Conservation (phyloP, 805 yeast species). For the Pichia sporocuriosa region DNA sequence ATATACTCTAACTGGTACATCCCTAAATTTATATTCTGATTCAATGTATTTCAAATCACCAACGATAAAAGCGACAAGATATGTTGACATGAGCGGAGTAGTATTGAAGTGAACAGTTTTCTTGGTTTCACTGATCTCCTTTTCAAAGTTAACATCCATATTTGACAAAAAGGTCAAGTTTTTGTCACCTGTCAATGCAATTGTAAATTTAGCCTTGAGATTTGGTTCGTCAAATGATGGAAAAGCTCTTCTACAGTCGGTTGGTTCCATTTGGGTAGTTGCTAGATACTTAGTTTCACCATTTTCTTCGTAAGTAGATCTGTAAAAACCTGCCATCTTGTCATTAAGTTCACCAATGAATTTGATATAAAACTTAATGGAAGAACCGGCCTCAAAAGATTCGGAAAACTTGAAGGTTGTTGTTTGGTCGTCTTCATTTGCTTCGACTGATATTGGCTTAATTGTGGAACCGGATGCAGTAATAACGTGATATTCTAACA, state of each 20-base stretch:
- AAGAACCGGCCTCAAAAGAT: slow-evolving; percentile 23
- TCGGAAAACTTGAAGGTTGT: slow-evolving; percentile 53
- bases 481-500: slow-evolving; percentile 17
- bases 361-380: slow-evolving; percentile 28
- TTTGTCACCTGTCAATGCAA: slow-evolving; percentile 33
- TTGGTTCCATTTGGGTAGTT: slow-evolving; percentile 57
- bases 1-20: slow-evolving; percentile 46
- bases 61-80: slow-evolving; percentile 50
- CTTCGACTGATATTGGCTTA: slow-evolving; percentile 16
- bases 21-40: slow-evolving; percentile 38
- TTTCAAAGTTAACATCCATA: slow-evolving; percentile 35
- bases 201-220: slow-evolving; percentile 48
- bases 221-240: slow-evolving; percentile 56
- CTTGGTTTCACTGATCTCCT: slow-evolving; percentile 12
- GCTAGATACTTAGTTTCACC: slow-evolving; percentile 40
- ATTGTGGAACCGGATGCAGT: slow-evolving; percentile 16
- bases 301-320: slow-evolving; percentile 40
- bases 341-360: slow-evolving; percentile 43
- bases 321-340: slow-evolving; percentile 54
- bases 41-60: slow-evolving; percentile 53
- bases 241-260: slow-evolving; percentile 54
- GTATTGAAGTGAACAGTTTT: slow-evolving; percentile 35
- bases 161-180: slow-evolving; percentile 41
- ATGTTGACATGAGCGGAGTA: slow-evolving; percentile 51
- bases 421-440: slow-evolving; percentile 54